phyloP scores from a whole-genome alignment of 176 grass and related monocot species.

The Themeda triandra region DNA sequence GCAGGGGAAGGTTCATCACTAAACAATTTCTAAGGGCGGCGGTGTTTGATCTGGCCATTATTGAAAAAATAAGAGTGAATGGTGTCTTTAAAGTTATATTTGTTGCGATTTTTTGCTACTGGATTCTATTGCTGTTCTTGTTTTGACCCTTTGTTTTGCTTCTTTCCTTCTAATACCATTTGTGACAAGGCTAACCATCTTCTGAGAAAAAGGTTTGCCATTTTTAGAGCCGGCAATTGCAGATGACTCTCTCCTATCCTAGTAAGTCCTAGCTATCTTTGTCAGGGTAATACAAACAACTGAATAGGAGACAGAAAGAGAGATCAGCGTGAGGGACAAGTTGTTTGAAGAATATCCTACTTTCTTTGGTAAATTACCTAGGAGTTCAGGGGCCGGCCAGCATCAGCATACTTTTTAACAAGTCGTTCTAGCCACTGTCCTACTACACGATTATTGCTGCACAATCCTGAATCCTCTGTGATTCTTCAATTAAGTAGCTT shows the following conservation, averaged over 20 bases:
- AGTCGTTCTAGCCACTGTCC: neutral
- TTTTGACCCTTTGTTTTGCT: neutral
- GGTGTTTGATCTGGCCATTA: too few relatives aligned
- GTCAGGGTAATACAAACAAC: neutral
- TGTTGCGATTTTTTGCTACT: too few relatives aligned
- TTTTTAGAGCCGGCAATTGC: neutral
- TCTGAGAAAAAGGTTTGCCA: too few relatives aligned
- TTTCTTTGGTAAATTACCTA: neutral
- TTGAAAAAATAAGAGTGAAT: too few relatives aligned
- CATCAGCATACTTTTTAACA: neutral
- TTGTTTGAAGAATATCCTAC: neutral
- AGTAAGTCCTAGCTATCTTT: neutral
- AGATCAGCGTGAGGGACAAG: neutral
- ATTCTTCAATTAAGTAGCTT: neutral
- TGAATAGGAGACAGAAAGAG: neutral
- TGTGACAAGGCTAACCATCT: too few relatives aligned
- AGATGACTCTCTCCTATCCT: neutral
- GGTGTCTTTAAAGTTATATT: too few relatives aligned
- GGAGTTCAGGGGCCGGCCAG: neutral
- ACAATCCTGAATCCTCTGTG: neutral
- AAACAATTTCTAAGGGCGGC: too few relatives aligned
- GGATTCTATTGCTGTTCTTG: too few relatives aligned
- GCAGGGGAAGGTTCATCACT: too few relatives aligned
- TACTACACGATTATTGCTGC: neutral
- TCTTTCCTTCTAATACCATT: neutral